Evolutionary conservation across 331 rosid species (phyloP).

Genomic region (Rhamnella rubrinervis): DNA sequence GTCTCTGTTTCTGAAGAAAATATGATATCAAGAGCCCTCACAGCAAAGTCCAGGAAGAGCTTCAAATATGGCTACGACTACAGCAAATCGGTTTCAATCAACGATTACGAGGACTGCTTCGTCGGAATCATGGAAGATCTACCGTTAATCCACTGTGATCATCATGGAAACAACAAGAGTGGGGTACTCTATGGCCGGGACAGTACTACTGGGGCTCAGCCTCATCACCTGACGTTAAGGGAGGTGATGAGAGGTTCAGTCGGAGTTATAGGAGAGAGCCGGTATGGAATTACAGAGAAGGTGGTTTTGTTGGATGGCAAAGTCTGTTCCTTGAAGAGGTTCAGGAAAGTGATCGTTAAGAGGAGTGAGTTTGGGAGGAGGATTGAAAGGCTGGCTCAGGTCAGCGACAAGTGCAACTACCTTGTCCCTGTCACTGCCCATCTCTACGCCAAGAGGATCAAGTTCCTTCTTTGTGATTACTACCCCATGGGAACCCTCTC

Average conservation of each 20-base stretch:
- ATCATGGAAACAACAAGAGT: not conserved
- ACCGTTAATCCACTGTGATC: conserved; percentile 21
- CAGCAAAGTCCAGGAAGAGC: conserved; percentile 19
- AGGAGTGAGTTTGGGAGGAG: conserved; percentile 29
- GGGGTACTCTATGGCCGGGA: not conserved
- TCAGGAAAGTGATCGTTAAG: conserved; percentile 15
- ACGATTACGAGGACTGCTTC: conserved; percentile 27
- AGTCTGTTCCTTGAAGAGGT: conserved; percentile 29
- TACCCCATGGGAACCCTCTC: conserved; percentile 35
- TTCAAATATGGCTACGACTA: conserved; percentile 2
- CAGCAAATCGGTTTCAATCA: conserved; percentile 17
- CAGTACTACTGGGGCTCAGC: not conserved
- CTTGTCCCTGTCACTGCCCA: conserved; percentile 26
- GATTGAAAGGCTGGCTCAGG: conserved; percentile 18
- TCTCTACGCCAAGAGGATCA: conserved; percentile 31
- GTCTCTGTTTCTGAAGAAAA: not conserved
- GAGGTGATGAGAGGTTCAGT: conserved; percentile 29
- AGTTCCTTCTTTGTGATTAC: conserved; percentile 28
- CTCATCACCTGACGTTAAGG: conserved; percentile 13
- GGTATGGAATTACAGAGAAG: conserved; percentile 29
- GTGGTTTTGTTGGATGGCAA: conserved; percentile 26
- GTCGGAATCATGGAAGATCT: conserved; percentile 30
- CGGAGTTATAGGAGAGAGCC: conserved; percentile 29
- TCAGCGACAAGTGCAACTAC: conserved; percentile 6
- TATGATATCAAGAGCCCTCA: conserved; percentile 20